Evolutionary conservation across 1,284 basidiomycete species (phyloP).

Genomic region (Tetrapyrgos nigripes): DNA sequence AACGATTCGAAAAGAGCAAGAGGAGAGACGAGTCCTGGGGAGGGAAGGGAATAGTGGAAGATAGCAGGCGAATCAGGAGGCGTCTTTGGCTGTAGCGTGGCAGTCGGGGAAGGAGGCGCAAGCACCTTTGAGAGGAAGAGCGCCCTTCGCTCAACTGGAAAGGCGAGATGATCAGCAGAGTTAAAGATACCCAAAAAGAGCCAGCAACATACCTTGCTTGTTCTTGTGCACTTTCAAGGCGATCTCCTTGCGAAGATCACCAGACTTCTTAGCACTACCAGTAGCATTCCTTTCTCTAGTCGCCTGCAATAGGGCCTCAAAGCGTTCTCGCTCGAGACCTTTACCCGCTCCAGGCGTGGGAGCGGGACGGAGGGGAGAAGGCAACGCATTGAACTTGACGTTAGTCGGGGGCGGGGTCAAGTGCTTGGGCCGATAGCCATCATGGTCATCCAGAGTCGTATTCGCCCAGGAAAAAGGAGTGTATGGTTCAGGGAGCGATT

Average conservation of each 20-base stretch:
- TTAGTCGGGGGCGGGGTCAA: constrained; percentile 63
- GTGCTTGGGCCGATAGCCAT: constrained; percentile 60
- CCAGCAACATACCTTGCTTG: constrained; percentile 79
- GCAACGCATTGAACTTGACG: constrained; percentile 42
- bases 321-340: constrained; percentile 67
- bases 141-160: constrained; percentile 73
- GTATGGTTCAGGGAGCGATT: constrained; percentile 56
- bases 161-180: constrained; percentile 12
- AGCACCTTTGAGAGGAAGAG: constrained; percentile 76
- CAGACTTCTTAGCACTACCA: constrained; percentile 51
- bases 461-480: constrained; percentile 58
- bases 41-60: constrained; percentile 73
- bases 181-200: constrained; percentile 20
- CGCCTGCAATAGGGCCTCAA: constrained; percentile 65
- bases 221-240: constrained; percentile 74
- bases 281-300: constrained; percentile 58
- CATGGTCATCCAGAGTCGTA: constrained; percentile 45
- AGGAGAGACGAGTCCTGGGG: constrained; percentile 69
- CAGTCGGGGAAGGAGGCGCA: constrained; percentile 64
- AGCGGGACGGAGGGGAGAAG: constrained; percentile 57
- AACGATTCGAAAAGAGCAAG: constrained; percentile 63
- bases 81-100: constrained; percentile 52
- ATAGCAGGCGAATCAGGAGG: constrained; percentile 74
- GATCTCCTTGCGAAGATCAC: constrained; percentile 75
- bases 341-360: constrained; percentile 41